phyloP scores from a whole-genome alignment of 306 rosid species.

The Arachis stenosperma region DNA sequence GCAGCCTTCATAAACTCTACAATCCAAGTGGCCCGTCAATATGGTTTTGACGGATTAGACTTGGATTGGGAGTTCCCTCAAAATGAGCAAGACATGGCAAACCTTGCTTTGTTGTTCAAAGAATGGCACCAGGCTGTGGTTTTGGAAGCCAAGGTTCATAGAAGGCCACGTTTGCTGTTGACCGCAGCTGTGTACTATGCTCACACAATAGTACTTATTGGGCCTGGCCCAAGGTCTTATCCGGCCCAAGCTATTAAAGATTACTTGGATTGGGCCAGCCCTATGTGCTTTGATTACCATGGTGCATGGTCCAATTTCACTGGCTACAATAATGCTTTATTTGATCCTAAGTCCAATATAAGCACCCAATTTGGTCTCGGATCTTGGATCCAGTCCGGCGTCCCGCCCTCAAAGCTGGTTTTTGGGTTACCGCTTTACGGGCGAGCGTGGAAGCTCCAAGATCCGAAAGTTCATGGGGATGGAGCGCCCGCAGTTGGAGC shows the following conservation, averaged over 20 bases:
- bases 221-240: conserved; percentile 46
- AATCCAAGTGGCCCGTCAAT: conserved; percentile 57
- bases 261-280: conserved; percentile 69
- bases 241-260: conserved; percentile 50
- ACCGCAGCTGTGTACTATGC: conserved; percentile 72
- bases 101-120: conserved; percentile 53
- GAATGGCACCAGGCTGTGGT: conserved; percentile 63
- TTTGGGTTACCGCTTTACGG: conserved; percentile 82
- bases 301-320: conserved; percentile 68
- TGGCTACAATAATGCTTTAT: conserved; percentile 56
- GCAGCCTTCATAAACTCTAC: conserved; percentile 64
- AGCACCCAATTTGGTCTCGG: conserved; percentile 57
- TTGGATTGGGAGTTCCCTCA: conserved; percentile 86
- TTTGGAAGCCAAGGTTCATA: conserved; percentile 28
- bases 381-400: conserved; percentile 73
- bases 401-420: conserved; percentile 54
- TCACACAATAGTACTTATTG: conserved; percentile 38
- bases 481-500: conserved; percentile 58
- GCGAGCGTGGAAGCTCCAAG: conserved; percentile 58
- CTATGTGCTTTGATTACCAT: conserved; percentile 81
- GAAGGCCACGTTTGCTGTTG: conserved; percentile 54
- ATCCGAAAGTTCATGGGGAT: conserved; percentile 47
- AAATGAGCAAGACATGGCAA: conserved; percentile 57
- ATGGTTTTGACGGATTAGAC: conserved; percentile 74
- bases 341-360: conserved; percentile 52